A percentile compares a stretch with the other conserved stretches of the same genome.
These are phyloP conservation scores for Biancaea sappan DNA, from an alignment of 306 rosid genomes.

Conservation along the genomic window DNA sequence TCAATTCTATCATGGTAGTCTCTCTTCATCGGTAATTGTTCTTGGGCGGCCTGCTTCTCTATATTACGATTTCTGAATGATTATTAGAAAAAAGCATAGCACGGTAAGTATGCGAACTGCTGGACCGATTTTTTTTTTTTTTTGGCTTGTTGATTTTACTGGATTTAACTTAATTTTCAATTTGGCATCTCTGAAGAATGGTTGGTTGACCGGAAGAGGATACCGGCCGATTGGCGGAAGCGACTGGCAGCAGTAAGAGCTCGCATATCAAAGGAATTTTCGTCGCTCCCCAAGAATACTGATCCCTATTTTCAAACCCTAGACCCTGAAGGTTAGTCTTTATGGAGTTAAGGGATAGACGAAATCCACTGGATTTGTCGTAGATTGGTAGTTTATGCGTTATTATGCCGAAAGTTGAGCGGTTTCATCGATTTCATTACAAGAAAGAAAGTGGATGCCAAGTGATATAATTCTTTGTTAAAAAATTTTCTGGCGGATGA, in stretches of 20 bases:
- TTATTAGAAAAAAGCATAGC: neutral
- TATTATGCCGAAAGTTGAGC: neutral
- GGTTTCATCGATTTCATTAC: neutral
- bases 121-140: neutral
- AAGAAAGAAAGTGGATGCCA: neutral
- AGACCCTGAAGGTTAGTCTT: slow-evolving; percentile 66
- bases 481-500: neutral
- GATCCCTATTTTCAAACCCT: slow-evolving; percentile 76
- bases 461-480: neutral
- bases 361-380: neutral
- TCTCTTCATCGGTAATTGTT: neutral
- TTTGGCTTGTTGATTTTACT: neutral
- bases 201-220: slow-evolving; percentile 90
- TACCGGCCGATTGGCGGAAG: slow-evolving; percentile 89
- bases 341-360: neutral
- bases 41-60: neutral
- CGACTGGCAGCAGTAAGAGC: slow-evolving; percentile 67
- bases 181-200: slow-evolving; percentile 61
- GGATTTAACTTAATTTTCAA: neutral
- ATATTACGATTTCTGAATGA: neutral
- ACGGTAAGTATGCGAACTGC: neutral
- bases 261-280: slow-evolving; percentile 74
- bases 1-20: neutral
- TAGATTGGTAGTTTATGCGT: neutral
- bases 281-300: slow-evolving; percentile 74